Base-by-base conservation (phyloP, 2,329 filamentous ascomycete genomes). In the Aspergillus hortae region DNA sequence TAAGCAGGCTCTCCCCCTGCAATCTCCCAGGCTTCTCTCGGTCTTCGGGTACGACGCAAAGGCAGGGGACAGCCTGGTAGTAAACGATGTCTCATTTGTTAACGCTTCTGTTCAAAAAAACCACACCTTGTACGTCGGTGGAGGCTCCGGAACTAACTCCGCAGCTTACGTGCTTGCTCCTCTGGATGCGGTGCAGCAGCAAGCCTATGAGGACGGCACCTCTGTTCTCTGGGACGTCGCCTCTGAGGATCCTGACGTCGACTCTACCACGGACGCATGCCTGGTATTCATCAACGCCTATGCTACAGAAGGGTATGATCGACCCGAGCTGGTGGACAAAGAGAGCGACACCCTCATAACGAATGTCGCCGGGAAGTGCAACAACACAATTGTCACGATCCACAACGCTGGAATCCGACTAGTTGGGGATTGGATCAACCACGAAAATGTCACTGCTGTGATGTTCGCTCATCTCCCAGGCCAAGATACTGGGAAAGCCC, bases 401-500 rank as follows among this genome's bases (percentile, higher is more conserved):
- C 84, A 88, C 66, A 87, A 85, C 40, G 82, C 83, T 1, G 85
- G 85, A 0, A 73, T 80, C 9, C 76, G 84, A 1, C 66, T 85
- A 0, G 79, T 87, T 0, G 55, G 59, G 12, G 70, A 73, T 1
- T 88, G 82, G 73, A 74, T 83, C 53, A 79, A 87, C 45, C 78
- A 88, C 52, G 71, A 77, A 6, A 87, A 88, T 55, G 78, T 88
- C 32, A 87, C 83, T 0, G 83, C 79, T 1, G 71, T 88, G 14
- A 74, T 88, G 0, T 83, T 83, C 57, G 84, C 82, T 4, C 84
- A 87, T 60, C 71, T 87, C 0, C 85, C 84, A 0, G 85, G 85
- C 0, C 82, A 88, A 60, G 81, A 85, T 51, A 81, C 79, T 1
- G 85, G 85, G 0, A 68, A 71, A 1, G 78, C 82, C 0, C 61